Evolutionary conservation across 2,329 filamentous ascomycete genomes (phyloP), one percentile per base, ranked within the genome.

Genomic region (Pyrenophora seminiperda): DNA sequence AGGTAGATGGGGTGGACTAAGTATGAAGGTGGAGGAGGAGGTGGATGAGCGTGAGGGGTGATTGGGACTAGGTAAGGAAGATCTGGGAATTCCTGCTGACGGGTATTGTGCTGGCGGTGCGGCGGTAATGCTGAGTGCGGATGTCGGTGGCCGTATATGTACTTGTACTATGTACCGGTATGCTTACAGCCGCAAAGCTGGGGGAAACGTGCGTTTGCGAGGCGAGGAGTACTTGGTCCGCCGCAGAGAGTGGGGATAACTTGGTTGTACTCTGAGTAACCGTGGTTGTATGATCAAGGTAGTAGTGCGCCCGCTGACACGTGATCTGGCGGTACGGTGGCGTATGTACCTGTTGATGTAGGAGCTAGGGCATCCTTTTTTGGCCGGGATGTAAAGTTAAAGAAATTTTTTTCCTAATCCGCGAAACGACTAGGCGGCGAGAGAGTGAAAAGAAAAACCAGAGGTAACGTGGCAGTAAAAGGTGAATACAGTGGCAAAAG

Each of bases 341-440:
- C 38, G 42, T 44, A 43, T 44, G 22, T 45, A 37, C 38, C 33
- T 34, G 32, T 34, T 19, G 41, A 29, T 5, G 43, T 22, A 24
- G 24, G 40, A 41, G 24, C 37, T n/a, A 27, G 37, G 47, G 53
- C 54, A 59, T 59, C 51, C 47, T 53, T 57, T 61, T 53, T 56
- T 61, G 13, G 33, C 31, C 19, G 37, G 17, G 24, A 27, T 27
- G 24, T 13, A 9, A 9, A 10, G 24, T 27, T 2, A 9, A 27
- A 27, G 24, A 27, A 3, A 11, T 27, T 27, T 27, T 27, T 27
- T 11, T n/a, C n/a, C n/a, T n/a, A n/a, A 9, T 27, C 24, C 24
- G 10, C 24, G 24, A 27, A 27, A 27, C 24, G 24, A 27, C 5
- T 27, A 27, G 24, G 24, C 24, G 13, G 24, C 24, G 24, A 27